A percentile compares a stretch with the other conserved stretches of the same genome.
Evolutionary conservation across 176 grass and related monocot species (phyloP).

Genomic region (Avena atlantica): DNA sequence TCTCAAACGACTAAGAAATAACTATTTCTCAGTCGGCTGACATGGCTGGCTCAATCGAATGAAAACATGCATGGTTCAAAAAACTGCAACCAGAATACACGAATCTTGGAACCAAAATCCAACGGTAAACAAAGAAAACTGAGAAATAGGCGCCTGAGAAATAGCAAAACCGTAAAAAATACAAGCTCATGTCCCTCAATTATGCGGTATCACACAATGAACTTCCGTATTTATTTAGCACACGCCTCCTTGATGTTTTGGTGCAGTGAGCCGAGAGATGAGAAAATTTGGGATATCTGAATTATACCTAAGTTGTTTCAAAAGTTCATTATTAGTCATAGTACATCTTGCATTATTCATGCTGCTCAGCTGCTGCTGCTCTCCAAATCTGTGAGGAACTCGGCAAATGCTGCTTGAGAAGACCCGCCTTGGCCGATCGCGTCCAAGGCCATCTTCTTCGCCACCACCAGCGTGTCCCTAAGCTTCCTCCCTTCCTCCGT

Average conservation of each 20-base stretch:
- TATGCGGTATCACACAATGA: not conserved
- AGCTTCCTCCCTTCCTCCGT: conserved; percentile 43
- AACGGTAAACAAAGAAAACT: too few relatives aligned
- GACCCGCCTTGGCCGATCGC: conserved; percentile 40
- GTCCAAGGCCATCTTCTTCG: conserved; percentile 39
- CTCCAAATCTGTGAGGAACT: conserved; percentile 48
- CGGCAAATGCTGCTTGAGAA: conserved; percentile 32
- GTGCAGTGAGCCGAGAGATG: too few relatives aligned
- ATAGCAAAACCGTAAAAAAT: too few relatives aligned
- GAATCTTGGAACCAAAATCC: too few relatives aligned
- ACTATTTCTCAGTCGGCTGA: too few relatives aligned
- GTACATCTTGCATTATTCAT: not conserved
- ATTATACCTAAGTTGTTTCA: not conserved
- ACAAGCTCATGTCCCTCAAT: not conserved
- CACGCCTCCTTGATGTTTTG: not conserved
- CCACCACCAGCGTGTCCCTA: conserved; percentile 27
- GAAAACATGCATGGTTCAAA: too few relatives aligned
- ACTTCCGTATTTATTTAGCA: too few relatives aligned
- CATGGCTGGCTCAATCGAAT: too few relatives aligned
- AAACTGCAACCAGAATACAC: too few relatives aligned
- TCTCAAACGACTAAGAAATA: too few relatives aligned
- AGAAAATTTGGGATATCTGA: not conserved
- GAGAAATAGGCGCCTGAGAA: too few relatives aligned
- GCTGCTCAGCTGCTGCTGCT: not conserved
- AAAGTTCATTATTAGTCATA: not conserved